phyloP scores from a whole-genome alignment of 139 green algal species.

The Chlorella sp. region DNA sequence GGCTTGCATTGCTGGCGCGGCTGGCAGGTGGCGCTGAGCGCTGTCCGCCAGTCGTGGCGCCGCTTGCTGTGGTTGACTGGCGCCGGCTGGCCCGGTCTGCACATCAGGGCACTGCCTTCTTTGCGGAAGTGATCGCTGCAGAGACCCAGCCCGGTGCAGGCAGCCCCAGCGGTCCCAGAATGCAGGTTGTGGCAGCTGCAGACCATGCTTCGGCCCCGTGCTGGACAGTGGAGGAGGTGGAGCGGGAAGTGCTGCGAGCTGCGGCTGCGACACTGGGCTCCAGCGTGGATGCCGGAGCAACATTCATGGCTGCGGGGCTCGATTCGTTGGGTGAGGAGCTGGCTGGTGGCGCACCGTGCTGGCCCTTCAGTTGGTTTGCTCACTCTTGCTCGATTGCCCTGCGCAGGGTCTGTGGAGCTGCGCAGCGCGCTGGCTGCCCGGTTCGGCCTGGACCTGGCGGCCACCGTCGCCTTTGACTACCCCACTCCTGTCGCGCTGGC shows the following conservation, averaged over 20 bases:
- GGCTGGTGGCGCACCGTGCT: too few relatives aligned
- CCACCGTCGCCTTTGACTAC: slow-evolving; percentile 61
- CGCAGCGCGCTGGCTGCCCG: slow-evolving; percentile 11
- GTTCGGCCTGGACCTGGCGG: slow-evolving; percentile 38
- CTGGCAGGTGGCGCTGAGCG: slow-evolving; percentile 51
- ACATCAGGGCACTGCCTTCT: neutral
- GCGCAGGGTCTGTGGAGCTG: slow-evolving; percentile 44
- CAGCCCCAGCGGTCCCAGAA: too few relatives aligned
- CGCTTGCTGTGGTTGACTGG: neutral
- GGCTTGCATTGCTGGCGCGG: slow-evolving; percentile 31
- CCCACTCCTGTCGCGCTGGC: slow-evolving; percentile 18
- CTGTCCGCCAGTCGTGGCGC: too few relatives aligned
- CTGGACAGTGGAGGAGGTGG: neutral
- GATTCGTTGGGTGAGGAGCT: slow-evolving; percentile 71
- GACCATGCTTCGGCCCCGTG: neutral
- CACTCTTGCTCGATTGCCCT: too few relatives aligned
- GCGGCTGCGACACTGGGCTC: neutral
- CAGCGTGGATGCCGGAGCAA: neutral
- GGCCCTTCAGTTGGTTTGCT: too few relatives aligned
- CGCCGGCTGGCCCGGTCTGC: neutral
- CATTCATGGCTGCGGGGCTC: slow-evolving; percentile 41
- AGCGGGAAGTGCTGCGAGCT: neutral
- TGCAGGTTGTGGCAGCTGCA: too few relatives aligned
- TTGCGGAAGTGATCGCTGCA: too few relatives aligned
- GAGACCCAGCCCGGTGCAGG: too few relatives aligned